These are phyloP conservation scores for Hordeum pubiflorum DNA, from an alignment of 202 grass and related monocot species.

Conservation along the genomic window DNA sequence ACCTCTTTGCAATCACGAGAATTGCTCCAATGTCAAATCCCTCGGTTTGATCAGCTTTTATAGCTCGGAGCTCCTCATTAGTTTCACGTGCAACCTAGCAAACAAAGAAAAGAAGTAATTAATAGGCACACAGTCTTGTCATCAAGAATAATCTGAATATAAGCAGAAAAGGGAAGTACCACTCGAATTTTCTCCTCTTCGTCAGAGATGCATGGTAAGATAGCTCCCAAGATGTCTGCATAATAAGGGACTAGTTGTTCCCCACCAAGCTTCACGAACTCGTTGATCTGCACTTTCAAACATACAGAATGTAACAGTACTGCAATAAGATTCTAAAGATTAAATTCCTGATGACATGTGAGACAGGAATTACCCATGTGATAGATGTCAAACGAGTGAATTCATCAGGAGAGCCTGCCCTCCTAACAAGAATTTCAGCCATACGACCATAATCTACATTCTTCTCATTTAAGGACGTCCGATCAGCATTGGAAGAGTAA, in stretches of 20 bases:
- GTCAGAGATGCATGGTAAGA: slow-evolving; percentile 96
- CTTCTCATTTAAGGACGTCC: slow-evolving; percentile 38
- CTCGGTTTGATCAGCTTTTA: slow-evolving; percentile 80
- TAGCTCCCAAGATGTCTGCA: slow-evolving; percentile 91
- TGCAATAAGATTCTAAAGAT: slow-evolving; percentile 18
- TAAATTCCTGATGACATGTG: slow-evolving; percentile 17
- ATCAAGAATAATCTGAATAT: slow-evolving; percentile 11
- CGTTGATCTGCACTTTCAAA: slow-evolving; percentile 70
- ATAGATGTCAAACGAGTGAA: slow-evolving; percentile 97
- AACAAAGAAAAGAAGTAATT: slow-evolving; percentile 15
- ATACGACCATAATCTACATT: slow-evolving; percentile 99
- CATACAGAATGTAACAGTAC: slow-evolving; percentile 31
- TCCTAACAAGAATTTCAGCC: slow-evolving; percentile 97
- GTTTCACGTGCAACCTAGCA: slow-evolving; percentile 93
- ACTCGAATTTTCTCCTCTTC: slow-evolving; percentile 97
- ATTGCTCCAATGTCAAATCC: slow-evolving; percentile 91
- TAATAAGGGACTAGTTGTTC: slow-evolving; percentile 98
- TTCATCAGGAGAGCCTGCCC: slow-evolving; percentile 83
- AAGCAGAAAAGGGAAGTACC: slow-evolving; percentile 39
- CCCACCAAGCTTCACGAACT: slow-evolving; percentile 98
- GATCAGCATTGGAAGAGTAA: slow-evolving; percentile 30
- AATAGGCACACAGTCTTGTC: not conserved
- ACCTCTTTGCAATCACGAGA: slow-evolving; percentile 85
- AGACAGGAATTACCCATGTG: slow-evolving; percentile 74
- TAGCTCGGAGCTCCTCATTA: slow-evolving; percentile 89